These are phyloP conservation scores for Claviceps capensis DNA, from an alignment of 2,329 filamentous ascomycete genomes.

Conservation along the genomic window DNA sequence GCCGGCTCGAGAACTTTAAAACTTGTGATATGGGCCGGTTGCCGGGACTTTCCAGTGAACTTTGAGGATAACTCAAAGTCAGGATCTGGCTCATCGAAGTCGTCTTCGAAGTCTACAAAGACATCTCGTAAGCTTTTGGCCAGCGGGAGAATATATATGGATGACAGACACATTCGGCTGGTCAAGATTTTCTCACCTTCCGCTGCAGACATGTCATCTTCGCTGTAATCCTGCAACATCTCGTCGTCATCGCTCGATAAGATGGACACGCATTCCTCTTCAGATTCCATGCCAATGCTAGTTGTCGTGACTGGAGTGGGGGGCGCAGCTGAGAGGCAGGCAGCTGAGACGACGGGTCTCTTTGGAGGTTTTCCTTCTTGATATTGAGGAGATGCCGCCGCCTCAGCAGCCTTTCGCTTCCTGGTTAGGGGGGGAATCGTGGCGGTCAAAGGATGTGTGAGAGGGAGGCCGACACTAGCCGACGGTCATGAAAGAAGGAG, in stretches of 20 bases:
- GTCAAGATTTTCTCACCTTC: constrained; percentile 28
- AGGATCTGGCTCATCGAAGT: constrained; percentile 42
- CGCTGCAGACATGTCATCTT: constrained; percentile 48
- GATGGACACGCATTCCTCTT: constrained; percentile 84
- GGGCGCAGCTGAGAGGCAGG: constrained; percentile 31
- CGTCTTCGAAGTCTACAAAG: constrained; percentile 38
- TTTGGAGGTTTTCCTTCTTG: constrained; percentile 33
- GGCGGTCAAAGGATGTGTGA: constrained; percentile 17
- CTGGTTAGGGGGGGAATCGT: constrained; percentile 46
- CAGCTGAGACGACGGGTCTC: constrained; percentile 43
- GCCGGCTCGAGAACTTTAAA: constrained; percentile 68
- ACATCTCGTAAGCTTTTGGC: background rate
- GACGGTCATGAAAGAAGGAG: background rate
- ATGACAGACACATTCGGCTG: background rate
- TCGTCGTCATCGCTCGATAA: constrained; percentile 63
- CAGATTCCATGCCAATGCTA: constrained; percentile 71
- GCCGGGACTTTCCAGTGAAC: constrained; percentile 57
- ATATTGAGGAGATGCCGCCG: constrained; percentile 37
- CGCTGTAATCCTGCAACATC: constrained; percentile 63
- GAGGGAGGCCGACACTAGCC: background rate
- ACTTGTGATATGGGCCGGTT: constrained; percentile 68
- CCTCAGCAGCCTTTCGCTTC: constrained; percentile 54
- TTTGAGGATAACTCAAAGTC: constrained; percentile 38
- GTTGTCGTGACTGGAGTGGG: constrained; percentile 42
- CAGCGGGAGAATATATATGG: background rate